These are phyloP conservation scores for Triticum urartu DNA, from an alignment of 176 grass and related monocot species.

Conservation along the genomic window DNA sequence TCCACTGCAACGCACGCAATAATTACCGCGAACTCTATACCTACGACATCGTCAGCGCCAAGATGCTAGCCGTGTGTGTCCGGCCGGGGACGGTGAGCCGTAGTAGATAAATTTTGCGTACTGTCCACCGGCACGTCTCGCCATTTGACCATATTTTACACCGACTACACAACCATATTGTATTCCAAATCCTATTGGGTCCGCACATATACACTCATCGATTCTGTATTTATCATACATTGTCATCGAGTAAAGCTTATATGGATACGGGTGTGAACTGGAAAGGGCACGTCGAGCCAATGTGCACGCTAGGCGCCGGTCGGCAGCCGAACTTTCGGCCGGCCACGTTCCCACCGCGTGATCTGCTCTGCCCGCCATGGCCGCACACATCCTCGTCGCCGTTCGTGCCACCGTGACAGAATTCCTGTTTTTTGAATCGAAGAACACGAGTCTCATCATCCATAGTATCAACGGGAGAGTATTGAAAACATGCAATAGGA, in stretches of 20 bases:
- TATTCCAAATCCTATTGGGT: background rate
- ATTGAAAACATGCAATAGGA: too few relatives aligned
- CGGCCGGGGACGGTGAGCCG: background rate
- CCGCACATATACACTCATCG: background rate
- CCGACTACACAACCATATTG: background rate
- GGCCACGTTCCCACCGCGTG: too few relatives aligned
- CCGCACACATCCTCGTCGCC: too few relatives aligned
- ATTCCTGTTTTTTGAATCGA: too few relatives aligned
- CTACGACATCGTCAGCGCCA: background rate
- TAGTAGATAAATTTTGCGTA: slow-evolving; percentile 27
- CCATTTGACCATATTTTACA: background rate
- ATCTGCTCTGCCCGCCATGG: too few relatives aligned
- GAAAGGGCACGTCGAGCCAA: background rate
- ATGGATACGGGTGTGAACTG: background rate
- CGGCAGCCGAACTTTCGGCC: too few relatives aligned
- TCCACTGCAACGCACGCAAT: background rate
- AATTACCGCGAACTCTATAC: background rate
- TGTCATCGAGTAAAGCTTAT: background rate
- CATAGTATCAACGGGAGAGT: too few relatives aligned
- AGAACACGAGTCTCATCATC: too few relatives aligned
- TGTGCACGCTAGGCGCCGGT: too few relatives aligned
- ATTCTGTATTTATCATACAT: background rate
- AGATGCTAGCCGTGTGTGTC: background rate
- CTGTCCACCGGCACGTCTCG: background rate
- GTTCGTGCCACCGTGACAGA: too few relatives aligned